These are phyloP conservation scores for Dendrobium huoshanense DNA, from an alignment of 106 monocot genomes.

Conservation along the genomic window DNA sequence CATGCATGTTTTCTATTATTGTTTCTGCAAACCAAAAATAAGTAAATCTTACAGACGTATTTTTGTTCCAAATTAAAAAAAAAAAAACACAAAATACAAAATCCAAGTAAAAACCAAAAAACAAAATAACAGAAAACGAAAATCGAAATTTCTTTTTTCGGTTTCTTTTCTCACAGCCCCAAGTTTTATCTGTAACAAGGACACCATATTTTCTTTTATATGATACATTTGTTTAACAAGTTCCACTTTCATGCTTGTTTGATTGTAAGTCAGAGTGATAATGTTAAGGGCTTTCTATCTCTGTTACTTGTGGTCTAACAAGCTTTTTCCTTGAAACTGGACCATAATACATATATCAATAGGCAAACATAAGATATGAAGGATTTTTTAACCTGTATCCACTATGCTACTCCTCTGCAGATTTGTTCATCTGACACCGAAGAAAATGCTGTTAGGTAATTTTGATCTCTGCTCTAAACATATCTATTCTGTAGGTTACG, in stretches of 20 bases:
- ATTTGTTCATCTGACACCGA: conserved; percentile 8
- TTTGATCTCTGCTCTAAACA: not conserved
- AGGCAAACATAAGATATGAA: not conserved
- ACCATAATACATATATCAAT: not conserved
- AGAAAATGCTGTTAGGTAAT: conserved; percentile 7
- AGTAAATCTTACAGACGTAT: no score
- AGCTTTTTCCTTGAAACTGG: not conserved
- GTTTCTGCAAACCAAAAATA: no score
- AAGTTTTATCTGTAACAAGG: not conserved
- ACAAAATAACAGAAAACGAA: no score
- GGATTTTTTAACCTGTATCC: not conserved
- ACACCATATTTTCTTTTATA: not conserved
- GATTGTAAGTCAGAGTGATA: not conserved
- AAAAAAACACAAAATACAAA: no score
- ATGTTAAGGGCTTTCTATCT: not conserved
- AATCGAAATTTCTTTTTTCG: not conserved
- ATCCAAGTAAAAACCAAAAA: no score
- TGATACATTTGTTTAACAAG: not conserved
- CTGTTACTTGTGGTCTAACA: not conserved
- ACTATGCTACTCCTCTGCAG: conserved; percentile 4
- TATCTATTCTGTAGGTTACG: not conserved
- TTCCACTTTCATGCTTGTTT: not conserved
- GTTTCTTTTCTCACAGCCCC: not conserved
- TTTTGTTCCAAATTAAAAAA: no score
- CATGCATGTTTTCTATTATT: no score